Conservation (phyloP, 2,329 filamentous ascomycete species). For the Stemphylium vesicarium region DNA sequence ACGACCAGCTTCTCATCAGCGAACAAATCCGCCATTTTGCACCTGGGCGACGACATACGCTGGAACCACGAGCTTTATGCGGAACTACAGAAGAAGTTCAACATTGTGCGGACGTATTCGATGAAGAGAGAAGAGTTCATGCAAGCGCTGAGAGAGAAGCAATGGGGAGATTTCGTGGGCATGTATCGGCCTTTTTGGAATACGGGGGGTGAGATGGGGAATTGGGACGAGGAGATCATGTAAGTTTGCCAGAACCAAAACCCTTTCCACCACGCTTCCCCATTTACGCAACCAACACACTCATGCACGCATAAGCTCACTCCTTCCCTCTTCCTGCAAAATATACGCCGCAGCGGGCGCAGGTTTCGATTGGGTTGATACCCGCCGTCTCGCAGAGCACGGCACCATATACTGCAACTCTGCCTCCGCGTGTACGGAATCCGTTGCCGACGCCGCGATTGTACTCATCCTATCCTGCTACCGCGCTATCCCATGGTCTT, state of each 20-base stretch:
- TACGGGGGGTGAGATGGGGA: constrained; percentile 69
- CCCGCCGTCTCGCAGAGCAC: constrained; percentile 64
- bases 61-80: constrained; percentile 55
- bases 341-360: constrained; percentile 67
- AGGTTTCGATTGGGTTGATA: constrained; percentile 69
- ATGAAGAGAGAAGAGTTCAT: constrained; percentile 51
- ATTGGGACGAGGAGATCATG: constrained; percentile 67
- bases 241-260: constrained; percentile 11
- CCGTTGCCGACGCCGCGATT: constrained; percentile 74
- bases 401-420: constrained; percentile 77
- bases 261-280: background rate
- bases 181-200: constrained; percentile 68
- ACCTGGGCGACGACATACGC: constrained; percentile 53
- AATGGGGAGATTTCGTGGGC: constrained; percentile 53
- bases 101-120: constrained; percentile 49
- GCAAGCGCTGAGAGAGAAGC: constrained; percentile 44
- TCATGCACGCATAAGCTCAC: constrained; percentile 13
- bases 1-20: no score
- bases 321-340: constrained; percentile 59
- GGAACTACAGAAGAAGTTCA: constrained; percentile 46
- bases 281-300: no score
- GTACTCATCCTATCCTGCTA: constrained; percentile 73
- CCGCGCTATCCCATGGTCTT: constrained; percentile 70
- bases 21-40: constrained; percentile 48
- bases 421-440: constrained; percentile 72